Conservation (phyloP, 2,329 filamentous ascomycete genomes). For the Drechslerella dactyloides region DNA sequence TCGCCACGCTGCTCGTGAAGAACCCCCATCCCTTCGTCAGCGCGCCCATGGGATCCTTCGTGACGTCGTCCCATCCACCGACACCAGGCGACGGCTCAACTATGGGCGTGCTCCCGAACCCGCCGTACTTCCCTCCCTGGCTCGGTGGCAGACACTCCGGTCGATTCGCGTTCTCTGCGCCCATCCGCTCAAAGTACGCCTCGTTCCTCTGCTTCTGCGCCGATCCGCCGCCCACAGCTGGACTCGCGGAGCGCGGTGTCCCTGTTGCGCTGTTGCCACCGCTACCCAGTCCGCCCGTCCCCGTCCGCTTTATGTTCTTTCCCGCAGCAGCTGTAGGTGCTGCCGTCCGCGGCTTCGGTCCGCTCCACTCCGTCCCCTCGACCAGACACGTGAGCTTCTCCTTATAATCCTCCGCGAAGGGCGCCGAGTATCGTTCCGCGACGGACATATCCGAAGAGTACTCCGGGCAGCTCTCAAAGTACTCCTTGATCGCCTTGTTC, state of each 20-base stretch:
- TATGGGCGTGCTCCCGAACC: constrained; percentile 78
- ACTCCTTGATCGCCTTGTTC: constrained; percentile 83
- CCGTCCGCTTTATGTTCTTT: constrained; percentile 55
- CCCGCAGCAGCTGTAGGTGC: constrained; percentile 53
- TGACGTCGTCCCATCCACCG: constrained; percentile 75
- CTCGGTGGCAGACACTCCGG: constrained; percentile 78
- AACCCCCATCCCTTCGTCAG: constrained; percentile 92
- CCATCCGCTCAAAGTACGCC: constrained; percentile 85
- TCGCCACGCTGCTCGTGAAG: constrained; percentile 85
- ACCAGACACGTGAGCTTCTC: constrained; percentile 61
- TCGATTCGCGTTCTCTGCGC: constrained; percentile 78
- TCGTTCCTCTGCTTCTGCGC: constrained; percentile 74
- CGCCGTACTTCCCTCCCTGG: constrained; percentile 89
- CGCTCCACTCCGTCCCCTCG: constrained; percentile 84
- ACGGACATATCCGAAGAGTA: constrained; percentile 52
- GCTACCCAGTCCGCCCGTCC: constrained; percentile 54
- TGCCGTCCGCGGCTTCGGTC: constrained; percentile 55
- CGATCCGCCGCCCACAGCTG: constrained; percentile 58
- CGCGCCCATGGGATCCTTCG: constrained; percentile 86
- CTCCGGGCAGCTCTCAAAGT: constrained; percentile 70
- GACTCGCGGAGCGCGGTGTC: constrained; percentile 55
- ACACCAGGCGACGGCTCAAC: constrained; percentile 59
- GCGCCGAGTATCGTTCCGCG: constrained; percentile 52
- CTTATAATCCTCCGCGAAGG: constrained; percentile 55
- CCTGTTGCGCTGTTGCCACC: constrained; percentile 54